Evolutionary conservation across 2,329 filamentous ascomycete species (phyloP), one percentile per base, ranked within the genome.

Genomic region (Daldinia sp.): DNA sequence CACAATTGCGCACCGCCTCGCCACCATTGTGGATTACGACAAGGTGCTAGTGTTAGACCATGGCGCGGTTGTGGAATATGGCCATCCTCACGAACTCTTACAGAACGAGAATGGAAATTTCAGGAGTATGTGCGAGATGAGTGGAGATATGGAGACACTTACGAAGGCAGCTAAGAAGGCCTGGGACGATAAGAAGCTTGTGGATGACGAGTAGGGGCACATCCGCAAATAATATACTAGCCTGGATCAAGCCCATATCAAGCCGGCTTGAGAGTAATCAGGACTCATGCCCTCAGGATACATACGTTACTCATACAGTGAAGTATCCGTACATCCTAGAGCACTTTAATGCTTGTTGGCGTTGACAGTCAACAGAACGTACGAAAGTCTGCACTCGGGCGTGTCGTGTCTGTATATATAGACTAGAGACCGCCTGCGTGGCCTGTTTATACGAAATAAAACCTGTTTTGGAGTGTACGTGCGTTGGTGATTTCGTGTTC

Each of bases 11-110:
- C 95, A 99, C 78, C 88, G 95, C 15, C 82, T 99, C 67, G 93
- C 97, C 75, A 99, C 95, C 0, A 98, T 99, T 77, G 94, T 95
- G 25, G 95, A 99, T 76, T 99, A 98, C 74, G 95, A 99, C 80
- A 97, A 96, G 81, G 94, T 99, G 11, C 82, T 99, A 13, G 94
- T 99, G 10, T 82, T 99, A 3, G 95, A 99, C 73, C 92, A 94
- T 75, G 95, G 95, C 8, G 79, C 86, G 62, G 90, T 98, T 17
- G 85, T 95, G 4, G 94, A 99, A 78, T 99, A 87, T 74, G 95
- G 89, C n/a, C 90, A 96, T 73, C 95, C 95, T 0, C 93, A 90
- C 80, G 88, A 92, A 69, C 81, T 99, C 52, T 84, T 97, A 67
- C 85, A 83, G 73, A 89, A 89, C 71, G 81, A 91, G 59, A 86